phyloP scores from a whole-genome alignment of 1,139 yeast species.

The Hyphopichia burtonii region DNA sequence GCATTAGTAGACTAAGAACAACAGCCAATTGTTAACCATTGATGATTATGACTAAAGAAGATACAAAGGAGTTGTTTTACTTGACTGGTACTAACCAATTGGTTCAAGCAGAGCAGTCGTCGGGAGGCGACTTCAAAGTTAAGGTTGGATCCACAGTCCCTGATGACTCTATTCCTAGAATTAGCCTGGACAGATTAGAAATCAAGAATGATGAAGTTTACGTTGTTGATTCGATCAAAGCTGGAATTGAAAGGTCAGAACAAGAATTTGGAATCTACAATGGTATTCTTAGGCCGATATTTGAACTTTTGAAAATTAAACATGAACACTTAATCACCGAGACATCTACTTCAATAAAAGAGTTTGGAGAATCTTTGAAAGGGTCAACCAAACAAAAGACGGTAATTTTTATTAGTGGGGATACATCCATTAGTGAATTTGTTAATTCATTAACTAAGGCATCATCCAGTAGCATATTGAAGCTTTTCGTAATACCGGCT shows the following conservation, averaged over 20 bases:
- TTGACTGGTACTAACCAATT: neutral
- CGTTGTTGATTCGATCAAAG: constrained; percentile 52
- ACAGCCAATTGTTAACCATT: no score
- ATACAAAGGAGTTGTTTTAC: neutral
- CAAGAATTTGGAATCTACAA: constrained; percentile 33
- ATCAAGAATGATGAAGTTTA: constrained; percentile 4
- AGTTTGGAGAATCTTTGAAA: constrained; percentile 30
- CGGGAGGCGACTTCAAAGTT: neutral
- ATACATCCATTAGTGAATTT: constrained; percentile 79
- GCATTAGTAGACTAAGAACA: no score
- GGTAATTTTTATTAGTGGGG: constrained; percentile 74
- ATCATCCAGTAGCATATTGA: constrained; percentile 14
- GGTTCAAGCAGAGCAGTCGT: neutral
- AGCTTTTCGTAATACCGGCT: constrained; percentile 59
- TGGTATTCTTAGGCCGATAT: constrained; percentile 44
- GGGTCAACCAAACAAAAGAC: constrained; percentile 25
- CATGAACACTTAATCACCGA: constrained; percentile 44
- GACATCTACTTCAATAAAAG: constrained; percentile 27
- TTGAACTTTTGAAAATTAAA: constrained; percentile 30
- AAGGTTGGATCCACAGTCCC: neutral
- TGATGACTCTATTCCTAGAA: constrained; percentile 1
- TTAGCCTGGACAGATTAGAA: constrained; percentile 1
- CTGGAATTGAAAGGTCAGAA: constrained; percentile 54
- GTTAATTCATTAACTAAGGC: constrained; percentile 46
- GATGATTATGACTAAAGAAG: neutral